These are phyloP conservation scores for Plasmodium gonderi DNA, from an alignment of 169 alveolate genomes.

Conservation along the genomic window DNA sequence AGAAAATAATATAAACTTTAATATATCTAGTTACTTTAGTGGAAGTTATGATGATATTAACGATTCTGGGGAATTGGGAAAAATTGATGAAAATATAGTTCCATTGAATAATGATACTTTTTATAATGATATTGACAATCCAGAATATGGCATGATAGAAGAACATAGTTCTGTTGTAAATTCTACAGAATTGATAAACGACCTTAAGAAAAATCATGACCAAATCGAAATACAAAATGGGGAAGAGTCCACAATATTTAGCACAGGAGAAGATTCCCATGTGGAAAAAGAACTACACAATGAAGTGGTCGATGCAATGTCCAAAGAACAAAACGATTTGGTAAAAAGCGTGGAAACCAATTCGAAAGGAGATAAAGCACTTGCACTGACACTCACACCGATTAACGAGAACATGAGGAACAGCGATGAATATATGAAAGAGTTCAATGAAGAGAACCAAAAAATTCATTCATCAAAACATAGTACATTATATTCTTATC, in stretches of 20 bases:
- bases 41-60: constrained; percentile 39
- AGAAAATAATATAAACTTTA: constrained; percentile 58
- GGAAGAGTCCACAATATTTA: too few species aligned
- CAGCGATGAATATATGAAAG: constrained; percentile 36
- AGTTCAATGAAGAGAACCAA: constrained; percentile 13
- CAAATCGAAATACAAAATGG: neutral
- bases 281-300: neutral
- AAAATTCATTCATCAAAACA: neutral
- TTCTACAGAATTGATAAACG: neutral
- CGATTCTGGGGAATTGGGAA: neutral
- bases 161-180: neutral
- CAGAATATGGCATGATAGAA: neutral
- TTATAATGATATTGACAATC: neutral
- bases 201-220: neutral
- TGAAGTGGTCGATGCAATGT: neutral
- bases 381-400: neutral
- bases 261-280: neutral
- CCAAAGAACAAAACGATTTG: neutral
- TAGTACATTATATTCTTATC: neutral
- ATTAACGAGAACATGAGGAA: neutral
- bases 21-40: constrained; percentile 69
- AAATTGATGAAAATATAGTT: neutral
- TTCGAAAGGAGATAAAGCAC: neutral
- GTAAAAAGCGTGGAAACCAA: neutral
- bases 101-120: neutral